Percentiles rank a stretch among this genome's conserved stretches.
Evolutionary conservation across 164 flowering plant species (phyloP).

Genomic region (Macadamia tetraphylla): DNA sequence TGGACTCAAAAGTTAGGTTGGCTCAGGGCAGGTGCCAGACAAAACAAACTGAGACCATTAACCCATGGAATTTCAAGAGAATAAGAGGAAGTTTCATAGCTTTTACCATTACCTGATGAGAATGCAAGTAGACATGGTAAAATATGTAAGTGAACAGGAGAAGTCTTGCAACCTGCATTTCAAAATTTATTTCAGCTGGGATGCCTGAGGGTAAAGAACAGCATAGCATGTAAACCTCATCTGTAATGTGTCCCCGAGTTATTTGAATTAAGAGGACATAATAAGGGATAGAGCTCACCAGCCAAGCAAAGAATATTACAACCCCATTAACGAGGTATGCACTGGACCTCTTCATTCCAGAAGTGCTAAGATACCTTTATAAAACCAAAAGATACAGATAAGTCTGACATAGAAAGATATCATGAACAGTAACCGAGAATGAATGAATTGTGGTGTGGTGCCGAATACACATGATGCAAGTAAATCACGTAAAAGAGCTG

Average conservation of each 20-base stretch:
- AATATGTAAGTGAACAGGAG: conserved; percentile 76
- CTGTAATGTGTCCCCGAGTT: background rate
- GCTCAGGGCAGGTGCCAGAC: background rate
- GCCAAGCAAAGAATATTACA: conserved; percentile 76
- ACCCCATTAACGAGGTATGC: conserved; percentile 85
- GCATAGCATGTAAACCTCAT: background rate
- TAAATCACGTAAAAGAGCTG: no score
- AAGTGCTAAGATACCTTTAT: conserved; percentile 79
- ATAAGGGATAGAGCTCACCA: conserved; percentile 49
- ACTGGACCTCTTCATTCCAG: conserved; percentile 83
- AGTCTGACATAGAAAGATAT: no score
- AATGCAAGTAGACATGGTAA: conserved; percentile 76
- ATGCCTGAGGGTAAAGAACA: background rate
- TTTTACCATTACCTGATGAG: conserved; percentile 51
- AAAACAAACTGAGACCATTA: background rate
- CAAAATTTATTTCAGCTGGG: background rate
- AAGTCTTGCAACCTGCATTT: conserved; percentile 82
- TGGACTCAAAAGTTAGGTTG: background rate
- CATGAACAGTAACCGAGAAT: no score
- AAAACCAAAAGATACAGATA: conserved; percentile 1
- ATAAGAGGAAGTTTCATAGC: background rate
- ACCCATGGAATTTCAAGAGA: background rate
- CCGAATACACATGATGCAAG: no score
- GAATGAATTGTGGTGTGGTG: no score
- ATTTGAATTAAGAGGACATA: background rate